A percentile compares a stretch with the other conserved stretches of the same genome.
Conservation (phyloP, 768 basidiomycete genomes). For the Suillus weaverae region DNA sequence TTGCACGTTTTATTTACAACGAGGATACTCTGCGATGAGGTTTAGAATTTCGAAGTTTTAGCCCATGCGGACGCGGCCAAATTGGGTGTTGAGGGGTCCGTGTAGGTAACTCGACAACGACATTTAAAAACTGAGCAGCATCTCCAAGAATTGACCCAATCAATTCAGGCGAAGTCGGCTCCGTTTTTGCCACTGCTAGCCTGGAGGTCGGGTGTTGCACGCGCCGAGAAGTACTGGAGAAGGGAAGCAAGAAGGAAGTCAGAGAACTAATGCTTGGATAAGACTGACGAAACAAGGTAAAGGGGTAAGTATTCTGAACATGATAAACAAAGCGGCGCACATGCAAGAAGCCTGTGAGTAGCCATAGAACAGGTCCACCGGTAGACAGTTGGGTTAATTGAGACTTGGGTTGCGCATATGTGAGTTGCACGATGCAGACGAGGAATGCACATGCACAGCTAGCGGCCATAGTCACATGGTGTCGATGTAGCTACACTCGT, state of each 20-base stretch:
- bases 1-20: not conserved
- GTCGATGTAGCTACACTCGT: too few species aligned
- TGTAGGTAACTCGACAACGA: not conserved
- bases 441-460: too few species aligned
- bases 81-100: not conserved
- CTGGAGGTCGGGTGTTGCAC: not conserved
- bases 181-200: not conserved
- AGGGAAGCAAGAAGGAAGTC: not conserved
- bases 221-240: not conserved
- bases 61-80: not conserved
- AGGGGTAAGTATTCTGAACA: too few species aligned
- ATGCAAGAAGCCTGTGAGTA: too few species aligned
- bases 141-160: not conserved
- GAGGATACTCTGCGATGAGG: not conserved
- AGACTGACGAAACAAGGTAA: too few species aligned
- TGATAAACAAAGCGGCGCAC: too few species aligned
- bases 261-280: too few species aligned
- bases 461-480: too few species aligned
- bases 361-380: too few species aligned
- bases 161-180: not conserved
- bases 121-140: not conserved
- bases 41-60: not conserved
- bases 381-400: too few species aligned
- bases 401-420: too few species aligned
- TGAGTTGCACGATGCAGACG: too few species aligned